phyloP scores from a whole-genome alignment of 441 rosid genomes.

The Lepidium campestre region DNA sequence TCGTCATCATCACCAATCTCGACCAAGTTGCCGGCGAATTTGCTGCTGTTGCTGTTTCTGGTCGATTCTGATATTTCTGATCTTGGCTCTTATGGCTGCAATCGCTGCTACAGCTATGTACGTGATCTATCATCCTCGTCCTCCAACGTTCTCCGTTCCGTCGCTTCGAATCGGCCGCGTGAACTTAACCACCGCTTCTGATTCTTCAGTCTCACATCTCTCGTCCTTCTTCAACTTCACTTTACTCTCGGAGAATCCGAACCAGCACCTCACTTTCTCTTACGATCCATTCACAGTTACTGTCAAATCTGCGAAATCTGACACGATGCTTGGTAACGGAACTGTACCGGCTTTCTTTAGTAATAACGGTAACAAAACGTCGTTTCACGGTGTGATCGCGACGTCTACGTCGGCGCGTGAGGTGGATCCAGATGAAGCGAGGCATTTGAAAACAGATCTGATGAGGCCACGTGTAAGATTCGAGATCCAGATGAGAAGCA shows the following conservation, averaged over 20 bases:
- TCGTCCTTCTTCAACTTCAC: constrained; percentile 56
- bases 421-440: constrained; percentile 48
- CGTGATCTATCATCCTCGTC: constrained; percentile 60
- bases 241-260: constrained; percentile 50
- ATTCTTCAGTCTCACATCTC: constrained; percentile 52
- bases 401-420: constrained; percentile 34
- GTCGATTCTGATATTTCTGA: constrained; percentile 39
- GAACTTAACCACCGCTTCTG: constrained; percentile 50
- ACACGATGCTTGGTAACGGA: constrained; percentile 42
- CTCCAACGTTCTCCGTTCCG: constrained; percentile 50
- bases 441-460: constrained; percentile 50
- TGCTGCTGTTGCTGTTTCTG: constrained; percentile 59
- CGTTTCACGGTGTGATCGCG: constrained; percentile 34
- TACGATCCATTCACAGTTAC: constrained; percentile 50
- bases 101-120: constrained; percentile 50
- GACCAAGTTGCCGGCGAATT: constrained; percentile 36
- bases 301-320: constrained; percentile 25
- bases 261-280: constrained; percentile 49
- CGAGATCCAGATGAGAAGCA: constrained; percentile 45
- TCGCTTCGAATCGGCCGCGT: constrained; percentile 45
- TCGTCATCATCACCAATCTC: constrained; percentile 39
- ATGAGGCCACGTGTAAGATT: constrained; percentile 35
- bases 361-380: constrained; percentile 33
- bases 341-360: constrained; percentile 45
- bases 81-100: constrained; percentile 37